Evolutionary conservation across 148 eudicot genomes (phyloP).

Genomic region (Camellia granthamiana): DNA sequence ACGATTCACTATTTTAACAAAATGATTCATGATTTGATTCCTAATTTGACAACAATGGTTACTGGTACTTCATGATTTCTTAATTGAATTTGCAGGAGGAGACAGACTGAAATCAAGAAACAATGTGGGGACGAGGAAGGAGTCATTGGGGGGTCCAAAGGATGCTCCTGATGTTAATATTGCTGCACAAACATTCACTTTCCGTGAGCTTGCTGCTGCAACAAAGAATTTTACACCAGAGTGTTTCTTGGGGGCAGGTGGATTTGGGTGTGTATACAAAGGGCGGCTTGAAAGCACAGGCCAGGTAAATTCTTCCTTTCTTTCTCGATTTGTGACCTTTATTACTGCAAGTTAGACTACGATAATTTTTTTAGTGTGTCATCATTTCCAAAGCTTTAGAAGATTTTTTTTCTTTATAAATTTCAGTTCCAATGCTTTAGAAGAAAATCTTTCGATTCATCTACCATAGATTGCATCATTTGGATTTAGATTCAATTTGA

Average conservation of each 20-base stretch:
- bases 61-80: not conserved
- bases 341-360: not conserved
- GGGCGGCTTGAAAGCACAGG: constrained; percentile 59
- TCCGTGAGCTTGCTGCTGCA: constrained; percentile 76
- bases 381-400: too few relatives aligned
- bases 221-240: constrained; percentile 72
- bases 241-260: constrained; percentile 81
- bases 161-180: constrained; percentile 46
- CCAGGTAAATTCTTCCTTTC: constrained; percentile 41
- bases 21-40: too few relatives aligned
- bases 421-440: not conserved
- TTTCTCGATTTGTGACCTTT: not conserved
- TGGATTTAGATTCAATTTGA: not conserved
- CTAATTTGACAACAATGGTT: too few relatives aligned
- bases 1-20: too few relatives aligned
- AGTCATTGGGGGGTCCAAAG: constrained; percentile 34
- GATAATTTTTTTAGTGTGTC: too few relatives aligned
- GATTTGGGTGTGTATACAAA: constrained; percentile 80
- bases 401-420: too few relatives aligned
- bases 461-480: too few relatives aligned
- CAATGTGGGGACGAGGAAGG: constrained; percentile 52
- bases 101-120: constrained; percentile 60
- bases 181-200: constrained; percentile 74
- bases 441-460: too few relatives aligned
- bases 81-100: constrained; percentile 46